Percentiles rank a stretch among this genome's conserved stretches.
Evolutionary conservation across 371 early-diverging fungal genomes (phyloP).

Genomic region (Circinella minor): DNA sequence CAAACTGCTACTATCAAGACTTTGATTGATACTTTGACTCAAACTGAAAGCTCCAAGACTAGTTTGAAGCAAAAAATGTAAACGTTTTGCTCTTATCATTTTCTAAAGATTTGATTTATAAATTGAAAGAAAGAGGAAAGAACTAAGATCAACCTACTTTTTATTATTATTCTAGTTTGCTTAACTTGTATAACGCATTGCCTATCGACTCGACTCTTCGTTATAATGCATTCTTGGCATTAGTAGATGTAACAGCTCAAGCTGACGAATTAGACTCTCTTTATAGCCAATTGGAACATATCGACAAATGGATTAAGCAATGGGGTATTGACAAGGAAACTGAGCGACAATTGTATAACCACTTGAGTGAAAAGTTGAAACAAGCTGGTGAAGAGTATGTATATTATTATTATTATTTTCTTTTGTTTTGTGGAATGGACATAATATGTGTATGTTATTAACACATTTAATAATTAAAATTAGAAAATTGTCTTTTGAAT

Average conservation of each 20-base stretch:
- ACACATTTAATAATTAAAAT: background rate
- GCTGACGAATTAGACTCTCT: slow-evolving; percentile 76
- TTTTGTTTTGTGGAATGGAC: too few relatives aligned
- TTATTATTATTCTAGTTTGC: slow-evolving; percentile 57
- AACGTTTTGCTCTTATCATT: background rate
- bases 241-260: slow-evolving; percentile 76
- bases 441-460: too few relatives aligned
- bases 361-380: slow-evolving; percentile 68
- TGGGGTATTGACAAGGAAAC: slow-evolving; percentile 73
- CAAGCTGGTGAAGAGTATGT: slow-evolving; percentile 69
- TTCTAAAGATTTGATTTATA: background rate
- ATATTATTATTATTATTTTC: background rate
- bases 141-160: slow-evolving; percentile 2
- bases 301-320: slow-evolving; percentile 73
- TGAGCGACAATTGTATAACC: slow-evolving; percentile 66
- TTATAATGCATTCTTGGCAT: slow-evolving; percentile 73
- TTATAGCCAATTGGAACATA: slow-evolving; percentile 63
- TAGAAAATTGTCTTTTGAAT: slow-evolving; percentile 66
- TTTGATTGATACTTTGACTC: slow-evolving; percentile 60
- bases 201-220: slow-evolving; percentile 69
- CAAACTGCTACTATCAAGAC: slow-evolving; percentile 48
- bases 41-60: slow-evolving; percentile 53
- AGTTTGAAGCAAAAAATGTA: slow-evolving; percentile 71
- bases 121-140: background rate
- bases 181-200: slow-evolving; percentile 83